Evolutionary conservation across 257 asterid genomes (phyloP), one percentile per base, ranked within the genome.

Genomic region (Penstemon eatonii): DNA sequence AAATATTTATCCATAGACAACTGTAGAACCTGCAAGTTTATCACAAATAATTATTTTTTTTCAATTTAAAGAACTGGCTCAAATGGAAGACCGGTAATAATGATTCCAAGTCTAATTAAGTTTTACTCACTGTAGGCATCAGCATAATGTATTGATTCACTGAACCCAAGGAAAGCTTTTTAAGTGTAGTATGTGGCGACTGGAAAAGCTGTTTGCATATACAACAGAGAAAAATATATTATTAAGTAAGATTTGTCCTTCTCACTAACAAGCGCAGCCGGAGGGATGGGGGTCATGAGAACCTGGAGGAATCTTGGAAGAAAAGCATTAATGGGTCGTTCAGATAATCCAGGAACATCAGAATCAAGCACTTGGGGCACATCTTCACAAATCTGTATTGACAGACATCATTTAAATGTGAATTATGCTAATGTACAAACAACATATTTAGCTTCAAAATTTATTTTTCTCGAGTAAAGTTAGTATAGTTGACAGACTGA

Each of bases 61-160:
- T 65, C 51, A 40, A 49, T 50, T 42, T 39, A 47, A 50, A 41
- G 56, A 70, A 46, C 70, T 46, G 19, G 64, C 68, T 47, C 7
- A 65, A 67, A 33, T 45, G 15, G 57, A 43, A 59, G 58, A 52
- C 59, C 58, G 19, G 58, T 58, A 39, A 47, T 19, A 25, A 66
- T 44, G 54, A 61, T 71, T 75, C 45, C 33, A 57, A 69, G 52
- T 40, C 60, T 51, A 53, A 53, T 40, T 55, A 15, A 69, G 39
- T 69, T 56, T 49, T 39, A 80, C 94, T 82, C 76, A 91, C 99
- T 37, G 77, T 69, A 57, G 99, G 99, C 99, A 94, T 94, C 75
- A 94, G 80, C 97, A 94, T 91, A 53, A 94, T 82, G 85, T 74
- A 94, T 68, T 91, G 95, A 84, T 94, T 91, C 65, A 94, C 98